phyloP scores from a whole-genome alignment of 2,329 filamentous ascomycete species.

The Xylaria sp. region DNA sequence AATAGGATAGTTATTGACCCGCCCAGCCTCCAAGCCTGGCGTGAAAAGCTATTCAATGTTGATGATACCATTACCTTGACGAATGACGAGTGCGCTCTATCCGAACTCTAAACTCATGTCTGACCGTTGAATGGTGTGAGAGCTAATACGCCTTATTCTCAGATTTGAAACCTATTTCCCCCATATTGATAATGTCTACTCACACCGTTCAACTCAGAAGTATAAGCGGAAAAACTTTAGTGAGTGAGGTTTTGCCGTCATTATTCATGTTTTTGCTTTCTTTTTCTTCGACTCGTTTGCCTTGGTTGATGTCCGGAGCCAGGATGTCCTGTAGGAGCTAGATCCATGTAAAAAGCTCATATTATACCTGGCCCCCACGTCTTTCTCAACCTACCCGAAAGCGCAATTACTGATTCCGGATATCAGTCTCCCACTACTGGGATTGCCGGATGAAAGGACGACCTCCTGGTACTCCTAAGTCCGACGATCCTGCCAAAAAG shows the following conservation, averaged over 20 bases:
- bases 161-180: conserved; percentile 85
- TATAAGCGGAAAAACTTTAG: conserved; percentile 84
- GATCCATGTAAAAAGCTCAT: conserved; percentile 1
- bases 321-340: conserved; percentile 1
- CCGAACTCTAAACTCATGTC: not conserved
- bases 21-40: conserved; percentile 74
- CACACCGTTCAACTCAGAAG: conserved; percentile 81
- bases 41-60: conserved; percentile 78
- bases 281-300: not conserved
- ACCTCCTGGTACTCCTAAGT: conserved; percentile 81
- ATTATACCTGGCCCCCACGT: not conserved
- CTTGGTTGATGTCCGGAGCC: not conserved
- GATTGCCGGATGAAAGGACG: conserved; percentile 84
- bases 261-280: not conserved
- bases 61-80: conserved; percentile 77
- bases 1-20: conserved; percentile 71
- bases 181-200: conserved; percentile 86
- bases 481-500: conserved; percentile 82
- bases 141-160: conserved; percentile 36
- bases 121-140: conserved; percentile 7
- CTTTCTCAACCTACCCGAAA: not conserved
- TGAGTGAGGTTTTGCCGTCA: conserved; percentile 15
- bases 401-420: conserved; percentile 16
- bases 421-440: conserved; percentile 77
- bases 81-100: conserved; percentile 70